phyloP scores from a whole-genome alignment of 2,329 filamentous ascomycete species.

The Talaromyces sp. region DNA sequence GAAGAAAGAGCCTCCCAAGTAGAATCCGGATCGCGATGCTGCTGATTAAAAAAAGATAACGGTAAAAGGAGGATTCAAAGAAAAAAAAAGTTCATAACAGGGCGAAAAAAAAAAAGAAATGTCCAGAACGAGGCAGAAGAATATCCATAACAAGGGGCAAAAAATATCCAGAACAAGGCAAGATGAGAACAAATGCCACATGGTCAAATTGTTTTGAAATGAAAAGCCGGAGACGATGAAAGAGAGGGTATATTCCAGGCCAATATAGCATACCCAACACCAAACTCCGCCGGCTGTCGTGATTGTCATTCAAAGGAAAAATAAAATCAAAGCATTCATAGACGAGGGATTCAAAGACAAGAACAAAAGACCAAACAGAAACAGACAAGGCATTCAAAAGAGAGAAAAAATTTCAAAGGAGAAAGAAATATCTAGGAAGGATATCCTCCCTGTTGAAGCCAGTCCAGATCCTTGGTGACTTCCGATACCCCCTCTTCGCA shows the following conservation, averaged over 20 bases:
- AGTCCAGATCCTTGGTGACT: conserved; percentile 41
- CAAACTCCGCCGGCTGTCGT: not conserved
- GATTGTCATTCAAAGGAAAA: not conserved
- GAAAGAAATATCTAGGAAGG: not conserved
- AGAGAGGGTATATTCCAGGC: conserved; percentile 5
- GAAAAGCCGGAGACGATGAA: not conserved
- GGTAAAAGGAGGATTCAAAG: not conserved
- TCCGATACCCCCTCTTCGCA: conserved; percentile 15
- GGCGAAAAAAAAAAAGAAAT: not conserved
- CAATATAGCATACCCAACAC: not conserved
- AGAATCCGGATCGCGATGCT: not conserved
- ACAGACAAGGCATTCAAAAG: not conserved
- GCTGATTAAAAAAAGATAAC: not conserved
- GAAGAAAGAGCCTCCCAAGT: not conserved
- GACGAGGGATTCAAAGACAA: not conserved
- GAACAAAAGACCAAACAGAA: too few relatives aligned
- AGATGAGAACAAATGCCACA: not conserved
- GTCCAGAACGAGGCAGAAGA: not conserved
- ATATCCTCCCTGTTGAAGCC: conserved; percentile 25
- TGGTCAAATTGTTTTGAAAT: not conserved
- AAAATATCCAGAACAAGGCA: not conserved
- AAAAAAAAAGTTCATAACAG: not conserved
- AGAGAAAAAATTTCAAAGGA: not conserved
- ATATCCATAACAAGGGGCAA: not conserved
- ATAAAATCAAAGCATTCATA: too few relatives aligned